Percentiles rank a stretch among this genome's conserved stretches.
Conservation (phyloP, 2,329 filamentous ascomycete species). For the Aspergillus quadricinctus region DNA sequence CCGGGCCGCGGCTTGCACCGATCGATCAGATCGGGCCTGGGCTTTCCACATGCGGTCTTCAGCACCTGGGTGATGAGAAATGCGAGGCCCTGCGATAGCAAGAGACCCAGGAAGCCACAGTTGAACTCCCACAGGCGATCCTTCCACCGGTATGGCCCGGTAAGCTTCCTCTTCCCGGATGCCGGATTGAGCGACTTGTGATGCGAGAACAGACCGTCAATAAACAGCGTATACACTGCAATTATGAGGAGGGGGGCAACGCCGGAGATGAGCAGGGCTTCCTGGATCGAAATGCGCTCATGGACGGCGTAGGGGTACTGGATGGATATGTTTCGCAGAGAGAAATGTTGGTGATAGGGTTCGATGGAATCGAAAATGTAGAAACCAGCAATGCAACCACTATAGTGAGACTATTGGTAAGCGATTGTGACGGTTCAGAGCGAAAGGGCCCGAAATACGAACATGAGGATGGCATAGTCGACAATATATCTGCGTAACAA, state of each 20-base stretch:
- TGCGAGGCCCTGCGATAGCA: constrained; percentile 50
- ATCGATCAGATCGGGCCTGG: constrained; percentile 56
- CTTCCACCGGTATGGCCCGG: constrained; percentile 49
- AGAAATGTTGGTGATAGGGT: constrained; percentile 56
- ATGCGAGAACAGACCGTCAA: constrained; percentile 57
- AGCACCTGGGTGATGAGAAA: constrained; percentile 56
- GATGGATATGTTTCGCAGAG: constrained; percentile 52
- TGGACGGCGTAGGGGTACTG: constrained; percentile 55
- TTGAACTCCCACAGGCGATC: constrained; percentile 60
- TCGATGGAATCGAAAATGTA: constrained; percentile 50
- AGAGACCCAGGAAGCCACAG: constrained; percentile 55
- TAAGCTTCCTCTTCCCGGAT: constrained; percentile 36
- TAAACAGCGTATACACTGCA: constrained; percentile 51
- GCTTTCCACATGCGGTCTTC: constrained; percentile 58
- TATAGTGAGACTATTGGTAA: constrained; percentile 24
- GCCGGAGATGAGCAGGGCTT: constrained; percentile 48
- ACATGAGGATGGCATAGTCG: constrained; percentile 59
- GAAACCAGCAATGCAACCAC: constrained; percentile 50
- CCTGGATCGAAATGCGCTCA: constrained; percentile 51
- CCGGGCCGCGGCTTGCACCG: constrained; percentile 44
- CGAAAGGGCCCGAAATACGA: constrained; percentile 21
- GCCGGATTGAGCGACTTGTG: constrained; percentile 32
- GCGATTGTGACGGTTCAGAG: neutral
- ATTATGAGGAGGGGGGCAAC: constrained; percentile 50
- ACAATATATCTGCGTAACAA: constrained; percentile 46